A percentile compares a stretch with the other conserved stretches of the same genome.
Conservation (phyloP, 2,329 filamentous ascomycete genomes). For the Epichloe hybrida region DNA sequence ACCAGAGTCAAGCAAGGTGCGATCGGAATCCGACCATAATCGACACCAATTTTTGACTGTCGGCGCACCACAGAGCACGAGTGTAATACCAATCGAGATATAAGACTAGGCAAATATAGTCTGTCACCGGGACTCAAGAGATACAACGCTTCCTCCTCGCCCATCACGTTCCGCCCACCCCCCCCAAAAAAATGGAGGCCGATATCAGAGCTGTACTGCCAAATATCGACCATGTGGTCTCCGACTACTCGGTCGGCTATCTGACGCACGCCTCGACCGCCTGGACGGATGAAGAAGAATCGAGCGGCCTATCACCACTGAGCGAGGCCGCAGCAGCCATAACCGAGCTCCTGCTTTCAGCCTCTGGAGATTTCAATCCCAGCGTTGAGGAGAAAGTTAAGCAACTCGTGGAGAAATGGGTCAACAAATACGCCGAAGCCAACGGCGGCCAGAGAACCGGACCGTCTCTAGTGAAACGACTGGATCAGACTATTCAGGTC, state of each 20-base stretch:
- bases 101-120: too few relatives aligned
- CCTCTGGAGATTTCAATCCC: slow-evolving; percentile 67
- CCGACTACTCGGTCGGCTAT: slow-evolving; percentile 89
- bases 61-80: background rate
- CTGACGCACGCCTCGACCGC: slow-evolving; percentile 82
- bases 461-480: slow-evolving; percentile 64
- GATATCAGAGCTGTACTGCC: slow-evolving; percentile 77
- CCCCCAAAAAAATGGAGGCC: slow-evolving; percentile 54
- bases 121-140: background rate
- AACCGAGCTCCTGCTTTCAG: slow-evolving; percentile 80
- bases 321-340: slow-evolving; percentile 73
- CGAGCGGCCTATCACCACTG: slow-evolving; percentile 58
- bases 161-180: background rate
- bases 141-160: background rate
- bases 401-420: slow-evolving; percentile 79
- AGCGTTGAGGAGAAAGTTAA: slow-evolving; percentile 66
- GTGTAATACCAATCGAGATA: too few relatives aligned
- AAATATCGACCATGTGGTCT: slow-evolving; percentile 75
- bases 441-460: slow-evolving; percentile 60
- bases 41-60: background rate
- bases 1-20: background rate
- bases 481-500: slow-evolving; percentile 92
- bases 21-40: background rate
- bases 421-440: slow-evolving; percentile 61
- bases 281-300: slow-evolving; percentile 62